These are phyloP conservation scores for Drechslerella stenobrocha DNA, from an alignment of 2,329 filamentous ascomycete genomes.

Conservation along the genomic window DNA sequence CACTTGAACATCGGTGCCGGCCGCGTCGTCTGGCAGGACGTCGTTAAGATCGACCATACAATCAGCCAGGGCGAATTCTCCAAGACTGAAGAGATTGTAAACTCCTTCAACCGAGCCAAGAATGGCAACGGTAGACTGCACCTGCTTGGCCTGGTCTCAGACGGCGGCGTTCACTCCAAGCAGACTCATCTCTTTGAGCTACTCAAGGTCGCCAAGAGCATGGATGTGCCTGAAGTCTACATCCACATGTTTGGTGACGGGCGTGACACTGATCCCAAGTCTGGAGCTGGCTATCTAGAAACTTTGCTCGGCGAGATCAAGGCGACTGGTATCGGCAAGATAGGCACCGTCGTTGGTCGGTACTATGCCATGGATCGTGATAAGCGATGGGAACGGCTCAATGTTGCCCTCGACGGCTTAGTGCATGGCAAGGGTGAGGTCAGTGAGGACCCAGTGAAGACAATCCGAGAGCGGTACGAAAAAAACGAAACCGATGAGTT, in stretches of 20 bases:
- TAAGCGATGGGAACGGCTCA: slow-evolving; percentile 96
- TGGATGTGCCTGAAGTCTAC: slow-evolving; percentile 84
- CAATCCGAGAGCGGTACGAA: slow-evolving; percentile 84
- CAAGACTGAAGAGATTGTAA: slow-evolving; percentile 74
- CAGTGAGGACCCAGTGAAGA: slow-evolving; percentile 79
- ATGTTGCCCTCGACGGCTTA: slow-evolving; percentile 85
- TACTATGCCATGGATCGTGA: slow-evolving; percentile 99
- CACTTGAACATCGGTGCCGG: slow-evolving; percentile 98
- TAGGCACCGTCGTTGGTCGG: slow-evolving; percentile 83
- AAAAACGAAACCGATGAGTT: slow-evolving; percentile 94
- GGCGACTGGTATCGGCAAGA: slow-evolving; percentile 81
- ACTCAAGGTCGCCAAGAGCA: slow-evolving; percentile 84
- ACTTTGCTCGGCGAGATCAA: slow-evolving; percentile 77
- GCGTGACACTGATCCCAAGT: slow-evolving; percentile 97
- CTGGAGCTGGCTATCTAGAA: slow-evolving; percentile 82
- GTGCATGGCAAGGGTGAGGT: slow-evolving; percentile 84
- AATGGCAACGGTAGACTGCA: slow-evolving; percentile 89
- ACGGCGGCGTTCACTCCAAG: slow-evolving; percentile 96
- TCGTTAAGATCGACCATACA: slow-evolving; percentile 91
- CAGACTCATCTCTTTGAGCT: slow-evolving; percentile 89
- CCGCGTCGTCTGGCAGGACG: slow-evolving; percentile 93
- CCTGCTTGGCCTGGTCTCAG: slow-evolving; percentile 85
- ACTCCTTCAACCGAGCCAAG: slow-evolving; percentile 76
- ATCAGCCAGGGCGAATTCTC: slow-evolving; percentile 82
- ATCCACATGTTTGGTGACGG: slow-evolving; percentile 99